Conservation (phyloP, 805 yeast genomes). For the Torulaspora gathmanii region DNA sequence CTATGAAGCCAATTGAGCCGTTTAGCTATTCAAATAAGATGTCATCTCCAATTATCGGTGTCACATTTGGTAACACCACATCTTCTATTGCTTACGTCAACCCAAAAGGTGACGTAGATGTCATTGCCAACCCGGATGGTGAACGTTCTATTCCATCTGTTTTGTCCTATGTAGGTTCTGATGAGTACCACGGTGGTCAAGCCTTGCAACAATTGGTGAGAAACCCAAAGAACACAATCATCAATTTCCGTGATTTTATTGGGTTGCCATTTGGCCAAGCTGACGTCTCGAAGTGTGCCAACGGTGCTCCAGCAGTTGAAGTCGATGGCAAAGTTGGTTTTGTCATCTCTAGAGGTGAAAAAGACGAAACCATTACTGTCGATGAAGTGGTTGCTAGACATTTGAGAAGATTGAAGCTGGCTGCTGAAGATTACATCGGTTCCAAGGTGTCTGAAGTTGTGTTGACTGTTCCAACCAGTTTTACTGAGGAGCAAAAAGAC, state of each 20-base stretch:
- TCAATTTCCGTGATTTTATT: constrained; percentile 89
- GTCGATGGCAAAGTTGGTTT: constrained; percentile 64
- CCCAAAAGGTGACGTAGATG: constrained; percentile 77
- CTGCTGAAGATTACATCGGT: constrained; percentile 93
- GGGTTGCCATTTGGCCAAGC: constrained; percentile 70
- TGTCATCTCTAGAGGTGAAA: constrained; percentile 46
- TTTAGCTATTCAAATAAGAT: constrained; percentile 9
- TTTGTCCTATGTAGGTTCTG: constrained; percentile 85
- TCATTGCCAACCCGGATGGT: constrained; percentile 98
- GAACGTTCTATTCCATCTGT: constrained; percentile 95
- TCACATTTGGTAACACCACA: constrained; percentile 93
- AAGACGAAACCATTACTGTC: constrained; percentile 54
- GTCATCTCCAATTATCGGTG: constrained; percentile 69
- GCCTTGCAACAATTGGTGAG: constrained; percentile 89
- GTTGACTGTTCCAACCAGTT: constrained; percentile 85
- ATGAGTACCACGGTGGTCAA: constrained; percentile 96
- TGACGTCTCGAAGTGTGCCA: constrained; percentile 62
- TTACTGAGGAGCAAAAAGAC: constrained; percentile 64
- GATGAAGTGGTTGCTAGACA: constrained; percentile 83
- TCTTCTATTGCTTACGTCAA: constrained; percentile 94
- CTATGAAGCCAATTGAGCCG: not conserved
- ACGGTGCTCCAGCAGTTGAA: constrained; percentile 40
- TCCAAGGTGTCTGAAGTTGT: constrained; percentile 75
- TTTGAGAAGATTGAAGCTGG: constrained; percentile 69
- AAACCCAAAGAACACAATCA: constrained; percentile 79